Conservation (phyloP, 1,284 basidiomycete species). For the Trichosporon faecale region DNA sequence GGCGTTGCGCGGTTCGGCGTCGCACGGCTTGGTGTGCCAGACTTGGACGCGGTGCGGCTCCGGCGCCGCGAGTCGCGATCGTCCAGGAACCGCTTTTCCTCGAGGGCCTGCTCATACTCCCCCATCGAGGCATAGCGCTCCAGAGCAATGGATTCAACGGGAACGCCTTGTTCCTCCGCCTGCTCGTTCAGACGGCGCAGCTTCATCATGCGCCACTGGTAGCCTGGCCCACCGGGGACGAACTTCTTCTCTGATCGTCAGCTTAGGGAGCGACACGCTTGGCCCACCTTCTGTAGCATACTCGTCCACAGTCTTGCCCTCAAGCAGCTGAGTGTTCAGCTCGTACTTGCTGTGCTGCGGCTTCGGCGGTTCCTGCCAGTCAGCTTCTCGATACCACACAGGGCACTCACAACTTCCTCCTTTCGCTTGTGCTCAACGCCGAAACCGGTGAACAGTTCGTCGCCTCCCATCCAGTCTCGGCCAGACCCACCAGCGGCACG, state of each 20-base stretch:
- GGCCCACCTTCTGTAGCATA: conserved; percentile 57
- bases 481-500: conserved; percentile 33
- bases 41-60: conserved; percentile 50
- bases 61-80: conserved; percentile 64
- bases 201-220: conserved; percentile 97
- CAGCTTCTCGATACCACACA: neutral
- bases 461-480: conserved; percentile 9
- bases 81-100: conserved; percentile 79
- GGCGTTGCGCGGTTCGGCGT: conserved; percentile 44
- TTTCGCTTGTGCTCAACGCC: conserved; percentile 72
- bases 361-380: conserved; percentile 9
- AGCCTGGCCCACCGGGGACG: conserved; percentile 82
- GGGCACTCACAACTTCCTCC: conserved; percentile 61
- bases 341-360: conserved; percentile 58
- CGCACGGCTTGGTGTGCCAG: conserved; percentile 50
- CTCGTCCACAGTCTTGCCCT: conserved; percentile 61
- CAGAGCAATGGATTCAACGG: conserved; percentile 76
- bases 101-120: conserved; percentile 81
- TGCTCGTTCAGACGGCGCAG: conserved; percentile 83
- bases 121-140: conserved; percentile 82
- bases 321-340: conserved; percentile 71
- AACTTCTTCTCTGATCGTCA: conserved; percentile 51
- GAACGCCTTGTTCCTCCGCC: conserved; percentile 73
- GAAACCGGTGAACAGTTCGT: conserved; percentile 79
- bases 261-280: neutral